A percentile compares a stretch with the other conserved stretches of the same genome.
phyloP scores from a whole-genome alignment of 1,284 basidiomycete genomes.

The Boletus calvinii region DNA sequence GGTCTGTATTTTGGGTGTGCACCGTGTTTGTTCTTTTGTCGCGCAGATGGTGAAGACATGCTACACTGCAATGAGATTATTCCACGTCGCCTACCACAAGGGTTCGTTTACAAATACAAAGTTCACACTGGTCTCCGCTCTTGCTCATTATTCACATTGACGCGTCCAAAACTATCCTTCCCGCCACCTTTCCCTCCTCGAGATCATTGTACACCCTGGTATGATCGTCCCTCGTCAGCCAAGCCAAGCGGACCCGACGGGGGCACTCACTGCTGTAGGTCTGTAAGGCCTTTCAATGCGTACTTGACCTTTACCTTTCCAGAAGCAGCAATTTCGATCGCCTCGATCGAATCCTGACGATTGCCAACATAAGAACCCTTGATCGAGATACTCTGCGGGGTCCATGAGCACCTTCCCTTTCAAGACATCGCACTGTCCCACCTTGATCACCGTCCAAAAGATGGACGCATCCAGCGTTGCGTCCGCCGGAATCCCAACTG shows the following conservation, averaged over 20 bases:
- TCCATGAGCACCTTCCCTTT: background rate
- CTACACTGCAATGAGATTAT: no score
- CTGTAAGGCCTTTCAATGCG: slow-evolving; percentile 46
- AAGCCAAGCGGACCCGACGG: background rate
- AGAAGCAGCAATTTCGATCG: slow-evolving; percentile 65
- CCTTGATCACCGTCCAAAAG: slow-evolving; percentile 74
- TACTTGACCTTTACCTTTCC: slow-evolving; percentile 68
- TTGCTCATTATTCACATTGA: slow-evolving; percentile 21
- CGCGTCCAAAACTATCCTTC: slow-evolving; percentile 62
- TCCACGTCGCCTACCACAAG: no score
- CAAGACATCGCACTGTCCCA: slow-evolving; percentile 9
- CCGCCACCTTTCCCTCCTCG: slow-evolving; percentile 54
- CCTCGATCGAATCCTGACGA: slow-evolving; percentile 72
- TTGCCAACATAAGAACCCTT: slow-evolving; percentile 77
- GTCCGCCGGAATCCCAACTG: slow-evolving; percentile 68
- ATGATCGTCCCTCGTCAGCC: background rate
- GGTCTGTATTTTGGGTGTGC: no score
- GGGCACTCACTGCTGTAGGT: slow-evolving; percentile 49
- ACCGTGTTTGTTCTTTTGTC: no score
- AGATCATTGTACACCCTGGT: slow-evolving; percentile 56
- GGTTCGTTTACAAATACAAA: background rate
- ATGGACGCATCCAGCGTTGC: slow-evolving; percentile 64
- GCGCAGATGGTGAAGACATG: no score
- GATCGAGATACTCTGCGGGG: slow-evolving; percentile 53
- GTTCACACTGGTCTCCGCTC: background rate